A percentile compares a stretch with the other conserved stretches of the same genome.
Evolutionary conservation across 768 basidiomycete species (phyloP).

Genomic region (Mycena floridula): DNA sequence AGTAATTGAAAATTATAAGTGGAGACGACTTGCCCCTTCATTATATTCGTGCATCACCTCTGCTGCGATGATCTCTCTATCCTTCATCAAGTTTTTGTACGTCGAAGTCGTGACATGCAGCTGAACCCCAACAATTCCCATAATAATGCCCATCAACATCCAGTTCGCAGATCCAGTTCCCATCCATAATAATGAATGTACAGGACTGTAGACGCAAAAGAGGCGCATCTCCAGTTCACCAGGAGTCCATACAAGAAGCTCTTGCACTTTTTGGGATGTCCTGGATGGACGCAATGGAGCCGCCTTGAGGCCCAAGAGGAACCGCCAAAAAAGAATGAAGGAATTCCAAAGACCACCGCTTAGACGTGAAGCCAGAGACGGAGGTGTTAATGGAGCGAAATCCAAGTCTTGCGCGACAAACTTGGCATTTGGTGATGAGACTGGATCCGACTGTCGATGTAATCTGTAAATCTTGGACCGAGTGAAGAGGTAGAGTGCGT

Average conservation of each 20-base stretch:
- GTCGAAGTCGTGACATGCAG: conserved; percentile 42
- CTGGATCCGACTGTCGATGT: conserved; percentile 53
- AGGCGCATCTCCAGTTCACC: conserved; percentile 64
- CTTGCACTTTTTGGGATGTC: conserved; percentile 55
- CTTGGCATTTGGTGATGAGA: conserved; percentile 63
- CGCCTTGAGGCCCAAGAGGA: conserved; percentile 57
- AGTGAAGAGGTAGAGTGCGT: conserved; percentile 63
- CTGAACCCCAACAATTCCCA: conserved; percentile 62
- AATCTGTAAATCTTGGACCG: conserved; percentile 67
- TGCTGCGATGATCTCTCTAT: conserved; percentile 65
- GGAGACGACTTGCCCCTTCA: conserved; percentile 46
- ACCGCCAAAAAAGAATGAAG: conserved; percentile 56
- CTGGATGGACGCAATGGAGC: conserved; percentile 27
- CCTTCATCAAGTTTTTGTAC: conserved; percentile 65
- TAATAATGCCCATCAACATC: conserved; percentile 64
- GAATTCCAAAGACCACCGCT: conserved; percentile 40
- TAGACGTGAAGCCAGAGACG: conserved; percentile 41
- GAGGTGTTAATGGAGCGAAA: conserved; percentile 35
- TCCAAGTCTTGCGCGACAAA: conserved; percentile 55
- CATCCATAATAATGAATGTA: conserved; percentile 69
- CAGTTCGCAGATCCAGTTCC: conserved; percentile 67
- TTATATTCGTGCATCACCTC: conserved; percentile 87
- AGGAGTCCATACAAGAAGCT: conserved; percentile 75
- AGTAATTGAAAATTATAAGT: background rate
- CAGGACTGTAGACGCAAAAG: conserved; percentile 75